phyloP scores from a whole-genome alignment of 2,329 filamentous ascomycete species.

The Chaetomium sp. region DNA sequence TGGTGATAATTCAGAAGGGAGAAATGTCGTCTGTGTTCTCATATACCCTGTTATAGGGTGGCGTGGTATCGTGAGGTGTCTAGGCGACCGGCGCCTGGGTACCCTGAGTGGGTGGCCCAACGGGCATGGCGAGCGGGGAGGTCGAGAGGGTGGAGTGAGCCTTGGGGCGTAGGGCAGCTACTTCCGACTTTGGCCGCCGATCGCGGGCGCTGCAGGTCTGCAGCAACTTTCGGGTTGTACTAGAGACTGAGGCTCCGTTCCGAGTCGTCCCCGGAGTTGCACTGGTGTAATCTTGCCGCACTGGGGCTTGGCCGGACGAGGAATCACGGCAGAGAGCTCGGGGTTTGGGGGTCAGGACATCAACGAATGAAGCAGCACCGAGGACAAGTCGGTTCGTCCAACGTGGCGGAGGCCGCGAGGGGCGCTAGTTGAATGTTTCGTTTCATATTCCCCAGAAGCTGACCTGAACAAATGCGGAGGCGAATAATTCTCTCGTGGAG shows the following conservation, averaged over 20 bases:
- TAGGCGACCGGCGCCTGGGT: too few species aligned
- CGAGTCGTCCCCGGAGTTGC: slow-evolving; percentile 3
- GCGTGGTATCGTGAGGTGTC: too few species aligned
- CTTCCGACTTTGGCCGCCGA: slow-evolving; percentile 2
- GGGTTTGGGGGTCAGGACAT: background rate
- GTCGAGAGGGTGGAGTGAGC: background rate
- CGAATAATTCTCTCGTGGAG: too few species aligned
- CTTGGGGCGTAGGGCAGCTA: slow-evolving; percentile 2
- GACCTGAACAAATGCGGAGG: too few species aligned
- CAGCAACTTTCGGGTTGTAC: slow-evolving; percentile 9
- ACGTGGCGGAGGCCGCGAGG: too few species aligned
- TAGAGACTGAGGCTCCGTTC: background rate
- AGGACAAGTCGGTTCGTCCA: too few species aligned
- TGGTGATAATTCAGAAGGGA: too few species aligned
- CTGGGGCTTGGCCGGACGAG: background rate
- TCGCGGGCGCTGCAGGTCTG: slow-evolving; percentile 8
- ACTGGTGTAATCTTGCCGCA: slow-evolving; percentile 5
- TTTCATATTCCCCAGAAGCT: too few species aligned
- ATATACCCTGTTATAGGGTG: background rate
- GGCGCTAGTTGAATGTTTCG: too few species aligned
- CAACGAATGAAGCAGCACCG: background rate
- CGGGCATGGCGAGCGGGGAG: background rate
- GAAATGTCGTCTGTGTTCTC: background rate
- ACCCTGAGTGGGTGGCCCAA: too few species aligned
- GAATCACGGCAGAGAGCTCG: background rate